These are phyloP conservation scores for Cydonia oblonga DNA, from an alignment of 331 rosid genomes.

Conservation along the genomic window DNA sequence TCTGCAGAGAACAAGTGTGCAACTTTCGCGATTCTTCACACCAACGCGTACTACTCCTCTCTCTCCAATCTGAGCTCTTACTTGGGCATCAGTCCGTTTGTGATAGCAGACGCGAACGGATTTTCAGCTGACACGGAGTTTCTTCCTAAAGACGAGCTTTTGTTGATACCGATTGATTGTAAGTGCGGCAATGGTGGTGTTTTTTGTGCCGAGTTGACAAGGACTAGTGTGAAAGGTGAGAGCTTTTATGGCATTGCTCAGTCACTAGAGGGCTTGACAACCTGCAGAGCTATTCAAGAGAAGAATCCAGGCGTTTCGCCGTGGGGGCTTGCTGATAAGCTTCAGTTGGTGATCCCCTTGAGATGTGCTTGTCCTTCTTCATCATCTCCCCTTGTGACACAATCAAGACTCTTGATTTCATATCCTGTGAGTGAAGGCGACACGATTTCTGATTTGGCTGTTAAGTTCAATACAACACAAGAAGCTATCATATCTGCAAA, in stretches of 20 bases:
- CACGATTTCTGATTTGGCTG: conserved; percentile 53
- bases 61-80: conserved; percentile 58
- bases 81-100: conserved; percentile 47
- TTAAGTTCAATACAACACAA: conserved; percentile 44
- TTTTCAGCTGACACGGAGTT: conserved; percentile 58
- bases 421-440: conserved; percentile 67
- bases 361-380: conserved; percentile 43
- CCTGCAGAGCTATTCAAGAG: conserved; percentile 51
- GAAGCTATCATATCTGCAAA: conserved; percentile 52
- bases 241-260: conserved; percentile 52
- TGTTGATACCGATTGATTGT: conserved; percentile 68
- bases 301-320: conserved; percentile 52
- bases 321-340: conserved; percentile 31
- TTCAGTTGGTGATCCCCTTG: conserved; percentile 22
- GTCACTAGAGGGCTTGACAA: conserved; percentile 69
- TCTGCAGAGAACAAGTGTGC: conserved; percentile 33
- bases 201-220: conserved; percentile 44
- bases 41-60: conserved; percentile 58
- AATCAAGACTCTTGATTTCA: conserved; percentile 45
- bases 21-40: conserved; percentile 54
- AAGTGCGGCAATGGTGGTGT: conserved; percentile 35
- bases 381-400: neutral
- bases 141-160: conserved; percentile 42
- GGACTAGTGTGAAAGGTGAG: conserved; percentile 47
- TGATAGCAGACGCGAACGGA: conserved; percentile 57